Base-by-base conservation (phyloP, 2,329 filamentous ascomycete genomes). In the Ploettnerulaceae sp. region DNA sequence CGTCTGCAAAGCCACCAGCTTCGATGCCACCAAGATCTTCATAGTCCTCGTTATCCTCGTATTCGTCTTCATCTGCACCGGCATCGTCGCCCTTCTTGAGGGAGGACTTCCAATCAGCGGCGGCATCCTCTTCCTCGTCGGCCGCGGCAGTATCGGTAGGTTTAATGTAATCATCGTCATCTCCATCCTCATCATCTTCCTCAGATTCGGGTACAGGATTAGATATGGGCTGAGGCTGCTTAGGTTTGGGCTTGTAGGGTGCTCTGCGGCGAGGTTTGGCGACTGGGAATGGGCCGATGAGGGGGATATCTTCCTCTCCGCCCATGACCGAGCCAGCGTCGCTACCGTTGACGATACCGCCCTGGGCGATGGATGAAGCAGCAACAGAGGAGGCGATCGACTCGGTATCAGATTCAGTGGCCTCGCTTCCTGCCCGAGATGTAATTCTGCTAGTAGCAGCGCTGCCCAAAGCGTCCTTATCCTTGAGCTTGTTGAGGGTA, bases 381-480 rank as follows among this genome's bases (percentile, higher is more conserved):
- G 45, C 39, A 20, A 37, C 17, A 15, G 41, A 43, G 9, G 34
- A 40, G 3, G 36, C 29, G n/a, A 38, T 32, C 3, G 41, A 48
- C 15, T 26, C 41, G 18, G n/a, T 39, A n/a, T 40, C 37, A 4
- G 46, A 51, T 24, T 45, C 45, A 18, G 26, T 29, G 9, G 36
- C 11, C n/a, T 52, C 52, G 20, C 50, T 51, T 7, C 51, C 53
- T 33, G 54, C 52, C 14, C 47, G 36, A 21, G 54, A 58, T 2
- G 72, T 77, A 28, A 71, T 75, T 46, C 62, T 54, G 26, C 61
- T 65, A 7, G 66, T 68, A 0, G 71, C 70, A 9, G 70, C 71
- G 18, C 74, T 77, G 0, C 75, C 75, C 0, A 73, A 69, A 0
- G 71, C 72, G 1, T 17, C 66, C 64, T 55, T 68, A 64, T 45